Base-by-base conservation (phyloP, 2,329 filamentous ascomycete genomes). In the Rugonectria rugulosa region DNA sequence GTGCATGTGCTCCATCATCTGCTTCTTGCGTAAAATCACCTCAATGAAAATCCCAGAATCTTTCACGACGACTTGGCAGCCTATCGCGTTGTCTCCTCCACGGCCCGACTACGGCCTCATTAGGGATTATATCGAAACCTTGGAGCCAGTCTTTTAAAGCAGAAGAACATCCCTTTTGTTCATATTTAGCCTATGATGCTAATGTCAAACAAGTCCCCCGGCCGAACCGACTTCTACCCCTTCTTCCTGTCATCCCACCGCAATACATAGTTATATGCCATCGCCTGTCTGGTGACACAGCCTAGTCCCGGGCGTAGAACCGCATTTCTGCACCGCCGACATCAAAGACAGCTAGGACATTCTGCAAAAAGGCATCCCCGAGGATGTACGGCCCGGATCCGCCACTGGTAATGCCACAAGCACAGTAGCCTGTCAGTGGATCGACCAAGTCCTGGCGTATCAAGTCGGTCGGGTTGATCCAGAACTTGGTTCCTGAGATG, bases 351-450 rank as follows among this genome's bases (percentile, higher is more conserved):
- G 76, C 75, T 45, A 83, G 66, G 3, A 79, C 78, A 50, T 79
- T 83, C 64, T 81, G 76, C 56, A 84, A 65, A 53, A 82, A 84
- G 6, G 75, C 74, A 27, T 79, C 76, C 0, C 81, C 81, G 26
- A 84, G 64, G 20, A 83, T 77, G 53, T 78, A 82, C 6, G 79
- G 79, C 7, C 79, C 77, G 1, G 70, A 59, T 0, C 75, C 76
- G 1, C 79, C 79, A 41, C 69, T 78, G 11, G 77, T 70, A 50
- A 83, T 74, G 6, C 75, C 75, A 26, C 80, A 74, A 57, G 79
- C 77, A 63, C 81, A 84, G 44, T 79, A 73, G 0, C 77, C 79
- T 7, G 76, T 81, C 42, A 75, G 41, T 1, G 77, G 75, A 43
- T 83, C 79, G 9, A 72, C 64, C 15, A 78, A 64, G 34, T 77